Conservation (phyloP, 345 rosid genomes). For the Eutrema japonicum region DNA sequence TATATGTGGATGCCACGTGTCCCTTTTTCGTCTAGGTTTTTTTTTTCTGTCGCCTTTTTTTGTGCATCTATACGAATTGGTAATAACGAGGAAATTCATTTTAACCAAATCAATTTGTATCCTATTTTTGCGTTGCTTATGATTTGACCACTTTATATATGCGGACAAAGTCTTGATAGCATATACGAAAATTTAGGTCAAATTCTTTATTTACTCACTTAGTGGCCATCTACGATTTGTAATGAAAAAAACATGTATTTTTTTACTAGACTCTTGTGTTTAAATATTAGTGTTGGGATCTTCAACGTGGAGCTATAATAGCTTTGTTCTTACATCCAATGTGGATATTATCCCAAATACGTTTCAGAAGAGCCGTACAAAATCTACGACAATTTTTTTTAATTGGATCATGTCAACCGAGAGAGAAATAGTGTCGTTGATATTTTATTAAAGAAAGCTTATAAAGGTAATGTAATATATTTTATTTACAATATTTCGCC, state of each 20-base stretch:
- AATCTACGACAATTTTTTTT: no score
- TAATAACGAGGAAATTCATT: background rate
- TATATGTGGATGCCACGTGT: slow-evolving; percentile 8
- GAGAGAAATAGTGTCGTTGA: no score
- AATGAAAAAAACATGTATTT: background rate
- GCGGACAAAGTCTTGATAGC: slow-evolving; percentile 17
- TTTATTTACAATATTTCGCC: no score
- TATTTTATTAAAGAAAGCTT: no score
- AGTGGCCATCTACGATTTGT: background rate
- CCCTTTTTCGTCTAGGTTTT: background rate
- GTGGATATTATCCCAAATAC: background rate
- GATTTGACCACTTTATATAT: background rate
- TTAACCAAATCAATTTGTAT: background rate
- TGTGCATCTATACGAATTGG: slow-evolving; percentile 9
- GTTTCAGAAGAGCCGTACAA: no score
- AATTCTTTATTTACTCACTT: background rate
- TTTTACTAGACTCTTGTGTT: background rate
- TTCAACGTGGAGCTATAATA: background rate
- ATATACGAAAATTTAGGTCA: slow-evolving; percentile 7
- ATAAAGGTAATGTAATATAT: no score
- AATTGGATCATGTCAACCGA: no score
- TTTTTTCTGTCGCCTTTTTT: background rate
- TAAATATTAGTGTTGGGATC: background rate
- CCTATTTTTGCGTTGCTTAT: background rate
- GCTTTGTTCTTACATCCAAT: background rate